These are phyloP conservation scores for Penicillium mononematosum DNA, from an alignment of 495 filamentous ascomycete genomes.

Conservation along the genomic window DNA sequence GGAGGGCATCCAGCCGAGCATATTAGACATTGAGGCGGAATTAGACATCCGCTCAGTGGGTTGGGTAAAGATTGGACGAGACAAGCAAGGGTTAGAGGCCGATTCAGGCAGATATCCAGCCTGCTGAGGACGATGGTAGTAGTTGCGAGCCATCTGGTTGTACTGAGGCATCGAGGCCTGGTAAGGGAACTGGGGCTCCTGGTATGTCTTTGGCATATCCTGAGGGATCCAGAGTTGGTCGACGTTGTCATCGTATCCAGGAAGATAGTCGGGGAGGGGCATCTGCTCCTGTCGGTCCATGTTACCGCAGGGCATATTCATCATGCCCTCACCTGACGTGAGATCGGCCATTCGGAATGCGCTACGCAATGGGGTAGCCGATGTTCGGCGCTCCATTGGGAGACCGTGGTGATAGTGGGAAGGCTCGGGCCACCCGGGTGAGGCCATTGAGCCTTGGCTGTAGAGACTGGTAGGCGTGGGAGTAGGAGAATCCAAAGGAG, in stretches of 20 bases:
- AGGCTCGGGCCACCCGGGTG: constrained; percentile 44
- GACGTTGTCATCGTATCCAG: constrained; percentile 46
- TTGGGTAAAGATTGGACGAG: constrained; percentile 46
- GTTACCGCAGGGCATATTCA: constrained; percentile 35
- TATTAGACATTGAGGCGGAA: constrained; percentile 46
- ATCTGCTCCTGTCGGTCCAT: constrained; percentile 43
- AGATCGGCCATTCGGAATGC: constrained; percentile 42
- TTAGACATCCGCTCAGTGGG: constrained; percentile 37
- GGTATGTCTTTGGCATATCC: constrained; percentile 43
- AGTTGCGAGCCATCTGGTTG: constrained; percentile 38
- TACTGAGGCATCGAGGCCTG: constrained; percentile 41
- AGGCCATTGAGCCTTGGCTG: constrained; percentile 43
- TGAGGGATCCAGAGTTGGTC: constrained; percentile 45
- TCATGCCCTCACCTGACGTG: constrained; percentile 36
- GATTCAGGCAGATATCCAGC: constrained; percentile 42
- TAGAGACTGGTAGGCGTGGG: constrained; percentile 47
- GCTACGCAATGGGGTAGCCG: constrained; percentile 39
- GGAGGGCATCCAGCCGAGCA: constrained; percentile 43
- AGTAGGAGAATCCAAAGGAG: constrained; percentile 46
- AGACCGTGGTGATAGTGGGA: constrained; percentile 32
- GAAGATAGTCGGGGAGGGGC: constrained; percentile 40
- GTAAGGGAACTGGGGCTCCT: constrained; percentile 36
- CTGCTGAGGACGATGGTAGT: constrained; percentile 39
- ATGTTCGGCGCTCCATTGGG: constrained; percentile 37
- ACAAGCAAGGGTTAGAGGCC: constrained; percentile 44